Base-by-base conservation (phyloP, 1,139 yeast species). In the Hemisphaericaspora lyxosophila region DNA sequence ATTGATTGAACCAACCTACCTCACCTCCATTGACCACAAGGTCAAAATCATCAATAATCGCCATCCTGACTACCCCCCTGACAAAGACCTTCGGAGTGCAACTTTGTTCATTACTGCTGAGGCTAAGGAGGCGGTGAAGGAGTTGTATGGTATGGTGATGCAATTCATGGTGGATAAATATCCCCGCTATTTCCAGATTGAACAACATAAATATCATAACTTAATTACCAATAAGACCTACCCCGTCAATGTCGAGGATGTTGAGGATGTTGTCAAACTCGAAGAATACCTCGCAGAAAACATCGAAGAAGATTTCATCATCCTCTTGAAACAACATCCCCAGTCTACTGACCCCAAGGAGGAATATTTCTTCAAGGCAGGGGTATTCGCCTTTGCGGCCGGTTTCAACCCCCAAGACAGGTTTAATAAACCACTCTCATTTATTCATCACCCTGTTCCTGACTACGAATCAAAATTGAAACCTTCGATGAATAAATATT, bases 371-470 rank as follows among this genome's bases (percentile, higher is more conserved):
- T 69, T 82, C 51, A 73, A 83, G 44, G 85, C 78, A 0, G 87
- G 86, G 0, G 64, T 78, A 0, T 75, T 82, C 53, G 80, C 80
- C 3, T 84, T 82, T 61, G 89, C 94, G 0, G 82, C 85, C 3
- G 94, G 92, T 0, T 85, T 85, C 55, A 75, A 81, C 47, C 92
- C 90, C 2, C 51, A 56, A 6, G 70, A 65, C 27, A 72, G 83
- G 41, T 70, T 82, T 51, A 68, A 78, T 44, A 66, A 57, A 34
- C 83, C 83, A 2, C 54, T 80, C 38, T 69, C 82, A 0, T 54
- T 56, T 23, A 72, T 82, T 31, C 88, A 82, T 48, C 71, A 62
- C 12, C 87, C 87, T 0, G 81, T 82, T 18, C 88, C 88, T 0
- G 73, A 75, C 7, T 82, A 82, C 51, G 66, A 70, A 40, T 57